Conservation (phyloP, 2,329 filamentous ascomycete genomes). For the Piedraia hortae region DNA sequence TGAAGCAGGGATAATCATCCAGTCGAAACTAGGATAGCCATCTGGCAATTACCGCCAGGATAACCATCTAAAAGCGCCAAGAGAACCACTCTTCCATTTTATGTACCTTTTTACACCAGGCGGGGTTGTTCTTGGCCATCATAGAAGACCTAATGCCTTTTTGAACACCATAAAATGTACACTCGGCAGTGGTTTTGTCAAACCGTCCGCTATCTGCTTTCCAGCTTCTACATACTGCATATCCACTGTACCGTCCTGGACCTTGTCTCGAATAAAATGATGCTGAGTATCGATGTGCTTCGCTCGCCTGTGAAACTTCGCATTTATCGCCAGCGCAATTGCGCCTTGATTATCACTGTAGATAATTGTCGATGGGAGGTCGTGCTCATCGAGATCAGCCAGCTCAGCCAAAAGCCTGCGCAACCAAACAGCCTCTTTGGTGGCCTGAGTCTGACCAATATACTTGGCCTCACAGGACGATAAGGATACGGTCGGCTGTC, state of each 20-base stretch:
- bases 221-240: background rate
- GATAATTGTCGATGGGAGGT: background rate
- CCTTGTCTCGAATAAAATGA: background rate
- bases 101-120: too few species aligned
- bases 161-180: too few species aligned
- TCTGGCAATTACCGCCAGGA: too few species aligned
- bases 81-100: too few species aligned
- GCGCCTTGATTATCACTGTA: background rate
- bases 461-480: conserved; percentile 2
- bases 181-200: background rate
- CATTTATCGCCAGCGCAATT: background rate
- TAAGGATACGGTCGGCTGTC: conserved; percentile 1
- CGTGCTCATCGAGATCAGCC: too few species aligned
- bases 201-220: background rate
- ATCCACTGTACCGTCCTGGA: background rate
- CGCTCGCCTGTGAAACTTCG: background rate
- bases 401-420: background rate
- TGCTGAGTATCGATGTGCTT: background rate
- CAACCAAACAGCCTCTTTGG: conserved; percentile 3
- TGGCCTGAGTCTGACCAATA: conserved; percentile 1
- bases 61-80: too few species aligned
- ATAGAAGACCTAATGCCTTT: too few species aligned
- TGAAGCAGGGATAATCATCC: too few species aligned
- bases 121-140: too few species aligned
- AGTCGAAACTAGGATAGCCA: too few species aligned